Conservation (phyloP, 1,139 yeast species). For the Spathaspora sp. region DNA sequence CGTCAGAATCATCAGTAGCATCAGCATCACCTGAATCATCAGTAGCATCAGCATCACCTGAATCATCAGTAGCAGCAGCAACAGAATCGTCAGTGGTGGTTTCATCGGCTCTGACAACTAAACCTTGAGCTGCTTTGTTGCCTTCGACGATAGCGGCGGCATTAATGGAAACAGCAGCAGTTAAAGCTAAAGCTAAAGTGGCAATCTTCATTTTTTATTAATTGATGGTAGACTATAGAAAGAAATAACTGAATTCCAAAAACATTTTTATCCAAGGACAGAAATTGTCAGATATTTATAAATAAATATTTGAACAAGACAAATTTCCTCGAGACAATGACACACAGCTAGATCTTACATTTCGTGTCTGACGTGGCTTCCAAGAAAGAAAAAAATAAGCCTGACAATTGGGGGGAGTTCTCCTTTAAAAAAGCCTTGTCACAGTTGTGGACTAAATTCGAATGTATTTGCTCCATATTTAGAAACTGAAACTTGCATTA, state of each 20-base stretch:
- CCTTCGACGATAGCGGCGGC: constrained; percentile 11
- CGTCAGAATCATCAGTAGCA: constrained; percentile 3
- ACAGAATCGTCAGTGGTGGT: constrained; percentile 20
- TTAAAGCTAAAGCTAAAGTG: constrained; percentile 10
- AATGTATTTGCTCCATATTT: too few species aligned
- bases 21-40: constrained; percentile 2
- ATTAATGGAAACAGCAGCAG: constrained; percentile 8
- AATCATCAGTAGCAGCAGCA: constrained; percentile 12
- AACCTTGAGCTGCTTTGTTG: background rate
- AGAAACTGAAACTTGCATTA: background rate
- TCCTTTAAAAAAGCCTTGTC: background rate
- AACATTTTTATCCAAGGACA: background rate
- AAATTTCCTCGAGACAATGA: background rate
- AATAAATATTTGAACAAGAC: background rate
- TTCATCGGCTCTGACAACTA: constrained; percentile 11
- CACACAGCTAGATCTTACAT: background rate
- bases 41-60: constrained; percentile 4
- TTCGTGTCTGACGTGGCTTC: background rate
- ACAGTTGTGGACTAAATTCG: background rate
- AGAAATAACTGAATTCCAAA: background rate
- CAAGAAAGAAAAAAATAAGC: background rate
- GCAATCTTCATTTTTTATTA: constrained; percentile 12
- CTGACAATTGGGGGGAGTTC: background rate
- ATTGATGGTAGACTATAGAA: background rate
- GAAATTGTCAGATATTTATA: background rate